phyloP scores from a whole-genome alignment of 495 filamentous ascomycete species.

The Sporormia fimetaria region DNA sequence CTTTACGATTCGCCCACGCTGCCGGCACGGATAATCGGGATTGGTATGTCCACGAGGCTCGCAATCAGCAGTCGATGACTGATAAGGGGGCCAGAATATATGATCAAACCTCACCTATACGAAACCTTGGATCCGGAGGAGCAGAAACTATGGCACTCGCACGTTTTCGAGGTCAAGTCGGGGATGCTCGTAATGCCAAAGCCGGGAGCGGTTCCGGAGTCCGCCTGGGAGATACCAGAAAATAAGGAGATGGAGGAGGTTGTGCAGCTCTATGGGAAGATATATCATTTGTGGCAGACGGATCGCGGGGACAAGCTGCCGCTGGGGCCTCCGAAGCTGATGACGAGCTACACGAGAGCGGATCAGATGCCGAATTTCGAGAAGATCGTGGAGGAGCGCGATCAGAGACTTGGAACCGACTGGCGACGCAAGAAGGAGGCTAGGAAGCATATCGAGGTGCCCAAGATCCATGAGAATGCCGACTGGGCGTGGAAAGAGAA shows the following conservation, averaged over 20 bases:
- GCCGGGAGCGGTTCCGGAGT: conserved; percentile 42
- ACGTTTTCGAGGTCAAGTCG: conserved; percentile 79
- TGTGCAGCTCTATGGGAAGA: conserved; percentile 67
- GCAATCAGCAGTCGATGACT: neutral
- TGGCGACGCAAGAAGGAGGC: conserved; percentile 50
- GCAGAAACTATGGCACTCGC: conserved; percentile 64
- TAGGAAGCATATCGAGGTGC: conserved; percentile 48
- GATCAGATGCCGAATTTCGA: conserved; percentile 49
- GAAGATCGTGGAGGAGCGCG: conserved; percentile 49
- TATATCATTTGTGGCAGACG: conserved; percentile 83
- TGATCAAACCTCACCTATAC: conserved; percentile 67
- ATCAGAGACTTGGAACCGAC: conserved; percentile 53
- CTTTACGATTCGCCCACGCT: conserved; percentile 61
- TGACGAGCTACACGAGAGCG: conserved; percentile 57
- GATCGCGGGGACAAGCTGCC: conserved; percentile 69
- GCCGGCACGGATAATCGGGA: conserved; percentile 64
- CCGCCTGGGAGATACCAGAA: conserved; percentile 64
- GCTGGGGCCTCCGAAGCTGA: conserved; percentile 61
- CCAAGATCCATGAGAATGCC: conserved; percentile 47
- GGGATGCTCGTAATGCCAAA: conserved; percentile 80
- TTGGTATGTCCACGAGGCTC: conserved; percentile 29
- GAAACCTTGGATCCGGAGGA: conserved; percentile 52
- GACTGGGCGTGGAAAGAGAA: conserved; percentile 38
- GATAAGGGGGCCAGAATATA: conserved; percentile 54
- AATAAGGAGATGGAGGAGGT: conserved; percentile 69